phyloP scores from a whole-genome alignment of 169 alveolate genomes.

The Plasmodium chabaudi region DNA sequence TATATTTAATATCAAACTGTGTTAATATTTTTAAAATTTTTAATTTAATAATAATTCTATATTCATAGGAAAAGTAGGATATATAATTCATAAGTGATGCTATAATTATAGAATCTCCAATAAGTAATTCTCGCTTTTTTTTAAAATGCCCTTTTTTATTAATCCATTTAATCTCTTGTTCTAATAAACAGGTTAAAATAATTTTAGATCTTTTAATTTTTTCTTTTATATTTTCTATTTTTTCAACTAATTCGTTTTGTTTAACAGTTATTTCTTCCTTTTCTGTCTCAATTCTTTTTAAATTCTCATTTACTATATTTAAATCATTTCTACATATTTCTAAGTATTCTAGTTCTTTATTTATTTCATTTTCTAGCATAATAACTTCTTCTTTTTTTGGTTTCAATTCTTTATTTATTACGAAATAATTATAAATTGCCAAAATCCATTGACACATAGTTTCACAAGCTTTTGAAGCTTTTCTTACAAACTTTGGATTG shows the following conservation, averaged over 20 bases:
- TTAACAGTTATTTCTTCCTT: constrained; percentile 51
- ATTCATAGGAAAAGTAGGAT: constrained; percentile 67
- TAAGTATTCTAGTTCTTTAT: constrained; percentile 44
- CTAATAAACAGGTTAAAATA: constrained; percentile 37
- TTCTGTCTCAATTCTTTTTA: constrained; percentile 41
- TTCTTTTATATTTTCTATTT: constrained; percentile 70
- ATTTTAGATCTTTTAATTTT: constrained; percentile 60
- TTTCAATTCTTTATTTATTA: constrained; percentile 66
- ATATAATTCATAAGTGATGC: constrained; percentile 51
- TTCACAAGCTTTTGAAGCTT: constrained; percentile 75
- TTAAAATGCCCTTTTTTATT: constrained; percentile 34
- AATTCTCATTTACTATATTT: constrained; percentile 23
- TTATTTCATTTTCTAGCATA: constrained; percentile 60
- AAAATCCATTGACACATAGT: constrained; percentile 77
- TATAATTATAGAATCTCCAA: constrained; percentile 62
- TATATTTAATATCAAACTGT: constrained; percentile 8
- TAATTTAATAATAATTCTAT: constrained; percentile 37
- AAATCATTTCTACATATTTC: constrained; percentile 43
- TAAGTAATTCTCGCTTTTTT: constrained; percentile 55
- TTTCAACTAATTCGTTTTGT: constrained; percentile 30
- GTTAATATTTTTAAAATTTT: constrained; percentile 31
- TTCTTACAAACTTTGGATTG: constrained; percentile 71
- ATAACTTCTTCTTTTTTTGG: constrained; percentile 65
- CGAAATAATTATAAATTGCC: constrained; percentile 65
- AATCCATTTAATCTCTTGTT: constrained; percentile 69